These are phyloP conservation scores for Rhizoclosmatium globosum DNA, from an alignment of 192 early-diverging fungal genomes.

Conservation along the genomic window DNA sequence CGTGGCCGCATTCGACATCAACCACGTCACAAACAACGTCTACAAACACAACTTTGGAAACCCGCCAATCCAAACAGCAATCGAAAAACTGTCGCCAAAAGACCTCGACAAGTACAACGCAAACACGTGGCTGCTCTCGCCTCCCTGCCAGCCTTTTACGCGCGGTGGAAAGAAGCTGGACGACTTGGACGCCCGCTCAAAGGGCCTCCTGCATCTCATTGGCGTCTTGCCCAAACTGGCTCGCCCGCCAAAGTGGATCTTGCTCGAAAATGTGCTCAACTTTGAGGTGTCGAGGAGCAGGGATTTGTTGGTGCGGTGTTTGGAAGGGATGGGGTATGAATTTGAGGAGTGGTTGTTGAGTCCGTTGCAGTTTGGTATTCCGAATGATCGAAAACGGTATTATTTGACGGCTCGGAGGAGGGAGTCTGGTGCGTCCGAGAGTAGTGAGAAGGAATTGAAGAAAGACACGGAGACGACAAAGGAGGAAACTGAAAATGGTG, in stretches of 20 bases:
- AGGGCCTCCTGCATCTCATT: conserved; percentile 55
- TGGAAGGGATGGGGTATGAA: conserved; percentile 51
- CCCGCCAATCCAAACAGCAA: conserved; percentile 45
- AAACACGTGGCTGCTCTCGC: conserved; percentile 89
- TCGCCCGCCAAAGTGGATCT: conserved; percentile 48
- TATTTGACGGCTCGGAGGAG: conserved; percentile 52
- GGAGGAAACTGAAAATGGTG: background rate
- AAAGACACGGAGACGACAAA: background rate
- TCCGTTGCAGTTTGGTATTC: conserved; percentile 60
- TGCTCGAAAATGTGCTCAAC: conserved; percentile 68
- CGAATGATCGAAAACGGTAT: conserved; percentile 62
- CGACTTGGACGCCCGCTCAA: conserved; percentile 54
- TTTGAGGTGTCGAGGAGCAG: conserved; percentile 55
- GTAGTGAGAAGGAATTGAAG: too few species aligned
- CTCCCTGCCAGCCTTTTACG: conserved; percentile 76
- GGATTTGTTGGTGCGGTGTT: conserved; percentile 42
- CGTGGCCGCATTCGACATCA: conserved; percentile 94
- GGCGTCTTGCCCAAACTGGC: conserved; percentile 46
- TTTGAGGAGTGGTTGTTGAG: conserved; percentile 55
- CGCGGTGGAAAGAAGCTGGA: conserved; percentile 82
- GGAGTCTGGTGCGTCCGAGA: background rate
- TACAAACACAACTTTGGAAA: conserved; percentile 58
- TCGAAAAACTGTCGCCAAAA: conserved; percentile 58
- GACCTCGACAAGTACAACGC: conserved; percentile 69
- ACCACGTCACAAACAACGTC: conserved; percentile 81